Base-by-base conservation (phyloP, 2,329 filamentous ascomycete genomes). In the Chaetomium sp. region DNA sequence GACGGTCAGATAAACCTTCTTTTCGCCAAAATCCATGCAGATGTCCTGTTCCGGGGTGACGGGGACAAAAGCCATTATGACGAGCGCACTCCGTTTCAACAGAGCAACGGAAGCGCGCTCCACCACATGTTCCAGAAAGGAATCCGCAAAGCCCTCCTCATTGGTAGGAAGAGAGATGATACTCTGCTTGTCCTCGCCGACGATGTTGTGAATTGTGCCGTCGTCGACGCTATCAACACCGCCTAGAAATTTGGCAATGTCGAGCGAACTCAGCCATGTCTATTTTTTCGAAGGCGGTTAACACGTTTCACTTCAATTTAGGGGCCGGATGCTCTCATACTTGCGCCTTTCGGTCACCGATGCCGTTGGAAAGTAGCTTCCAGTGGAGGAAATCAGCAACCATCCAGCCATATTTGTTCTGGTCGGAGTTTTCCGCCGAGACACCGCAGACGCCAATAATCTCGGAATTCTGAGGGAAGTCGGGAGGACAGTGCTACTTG, bases 31-130 rank as follows among this genome's bases (percentile, higher is more conserved):
- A 42, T 63, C 56, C 41, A 64, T 11, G 32, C 54, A 59, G 44
- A 64, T 58, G 14, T 62, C 60, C 12, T 58, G 56, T 33, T 64
- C 62, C 5, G 62, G 50, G 3, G 62, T 62, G n/a, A 60, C 50
- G 1, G 62, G 62, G 7, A 52, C 49, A 19, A 62, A 63, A 37
- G 59, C 37, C 49, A 63, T 47, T 49, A 64, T 36, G 32, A 62
- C 51, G n/a, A 64, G 43, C 1, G 51, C 38, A 0, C 51, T 57
- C 5, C 52, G 53, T 4, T 52, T 48, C 11, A 32, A 5, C 2
- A 52, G 12, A 9, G 62, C 61, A 34, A 27, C 14, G 5, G 41
- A 46, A 11, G 61, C 61, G 33, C 54, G 53, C 8, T 53, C 36
- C 9, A 11, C 38, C 27, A 62, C 43, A 2, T 51, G 34, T 2